phyloP scores from a whole-genome alignment of 1,139 yeast species.

The Geotrichum phurueaensis region DNA sequence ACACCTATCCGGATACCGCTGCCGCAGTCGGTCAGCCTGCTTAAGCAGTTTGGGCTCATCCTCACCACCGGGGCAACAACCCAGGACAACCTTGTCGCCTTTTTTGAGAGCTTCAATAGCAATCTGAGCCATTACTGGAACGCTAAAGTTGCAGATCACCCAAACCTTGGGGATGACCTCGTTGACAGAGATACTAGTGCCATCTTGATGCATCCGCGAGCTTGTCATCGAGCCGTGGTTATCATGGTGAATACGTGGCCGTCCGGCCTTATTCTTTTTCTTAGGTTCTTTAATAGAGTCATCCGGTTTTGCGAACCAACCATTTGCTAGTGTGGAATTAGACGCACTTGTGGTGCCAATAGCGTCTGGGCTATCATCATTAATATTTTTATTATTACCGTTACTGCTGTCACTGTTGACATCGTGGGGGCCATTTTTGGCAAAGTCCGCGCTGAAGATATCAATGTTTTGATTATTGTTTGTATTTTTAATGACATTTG shows the following conservation, averaged over 20 bases:
- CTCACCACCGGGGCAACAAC: constrained; percentile 19
- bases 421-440: too few relatives aligned
- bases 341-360: too few relatives aligned
- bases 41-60: constrained; percentile 14
- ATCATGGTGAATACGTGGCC: constrained; percentile 9
- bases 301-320: background rate
- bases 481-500: background rate
- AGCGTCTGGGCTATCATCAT: too few relatives aligned
- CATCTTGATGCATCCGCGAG: background rate
- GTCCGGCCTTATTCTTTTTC: constrained; percentile 1
- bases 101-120: constrained; percentile 22
- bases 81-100: constrained; percentile 25
- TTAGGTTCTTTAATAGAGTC: background rate
- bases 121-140: constrained; percentile 22
- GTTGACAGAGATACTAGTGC: constrained; percentile 13
- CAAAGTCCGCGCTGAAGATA: too few relatives aligned
- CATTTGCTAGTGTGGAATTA: background rate
- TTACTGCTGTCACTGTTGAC: too few relatives aligned
- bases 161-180: constrained; percentile 23
- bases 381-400: too few relatives aligned
- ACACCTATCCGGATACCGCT: constrained; percentile 23
- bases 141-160: constrained; percentile 24
- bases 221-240: background rate
- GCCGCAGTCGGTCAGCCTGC: constrained; percentile 13
- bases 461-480: background rate